Conservation (phyloP, 176 grass and related monocot species). For the Calamus simplicifolius region DNA sequence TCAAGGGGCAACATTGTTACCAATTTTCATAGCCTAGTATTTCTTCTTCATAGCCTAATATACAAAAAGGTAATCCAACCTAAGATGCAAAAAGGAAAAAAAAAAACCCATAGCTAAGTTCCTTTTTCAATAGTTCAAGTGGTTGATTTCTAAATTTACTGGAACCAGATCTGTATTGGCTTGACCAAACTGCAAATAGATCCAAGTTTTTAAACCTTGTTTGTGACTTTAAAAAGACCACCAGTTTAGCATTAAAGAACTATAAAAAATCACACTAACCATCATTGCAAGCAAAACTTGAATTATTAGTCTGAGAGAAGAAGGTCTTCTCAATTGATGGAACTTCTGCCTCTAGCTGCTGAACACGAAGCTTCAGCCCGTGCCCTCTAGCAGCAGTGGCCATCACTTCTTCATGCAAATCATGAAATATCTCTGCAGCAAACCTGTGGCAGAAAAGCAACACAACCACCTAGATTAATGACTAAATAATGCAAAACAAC, state of each 20-base stretch:
- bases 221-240: neutral
- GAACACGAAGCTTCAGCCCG: conserved; percentile 75
- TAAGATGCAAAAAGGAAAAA: too few species aligned
- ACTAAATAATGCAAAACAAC: too few species aligned
- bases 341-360: conserved; percentile 73
- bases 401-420: conserved; percentile 94
- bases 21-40: neutral
- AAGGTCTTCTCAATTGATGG: conserved; percentile 38
- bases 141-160: too few species aligned
- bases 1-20: neutral
- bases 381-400: conserved; percentile 78
- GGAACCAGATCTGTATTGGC: too few species aligned
- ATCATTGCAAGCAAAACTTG: conserved; percentile 41
- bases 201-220: neutral
- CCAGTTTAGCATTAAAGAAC: neutral
- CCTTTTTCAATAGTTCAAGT: too few species aligned
- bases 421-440: conserved; percentile 92
- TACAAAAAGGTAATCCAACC: too few species aligned
- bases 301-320: conserved; percentile 29
- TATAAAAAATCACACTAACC: conserved; percentile 32
- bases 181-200: neutral
- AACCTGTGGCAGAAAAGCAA: conserved; percentile 41
- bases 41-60: too few species aligned
- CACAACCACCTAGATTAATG: neutral
- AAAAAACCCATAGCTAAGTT: too few species aligned